Base-by-base conservation (phyloP, 2,329 filamentous ascomycete genomes). In the Biscogniauxia mediterranea region DNA sequence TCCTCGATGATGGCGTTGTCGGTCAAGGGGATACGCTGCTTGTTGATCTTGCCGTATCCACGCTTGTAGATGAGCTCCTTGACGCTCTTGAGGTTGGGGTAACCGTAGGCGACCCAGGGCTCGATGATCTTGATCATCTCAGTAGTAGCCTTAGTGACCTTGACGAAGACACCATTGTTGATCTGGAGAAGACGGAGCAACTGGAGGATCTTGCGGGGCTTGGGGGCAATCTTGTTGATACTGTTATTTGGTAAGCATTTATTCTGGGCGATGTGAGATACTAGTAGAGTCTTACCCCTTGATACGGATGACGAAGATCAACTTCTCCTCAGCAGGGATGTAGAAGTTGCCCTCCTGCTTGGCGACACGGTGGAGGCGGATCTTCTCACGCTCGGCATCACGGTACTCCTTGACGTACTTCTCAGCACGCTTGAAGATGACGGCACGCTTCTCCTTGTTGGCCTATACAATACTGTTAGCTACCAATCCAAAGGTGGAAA, bases 211-310 rank as follows among this genome's bases (percentile, higher is more conserved):
- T 99, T 99, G 87, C 95, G 93, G 82, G 96, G 96, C 91, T 99
- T 98, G 75, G 95, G 95, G 79, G 96, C 89, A 76, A 99, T 98
- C 91, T 99, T 99, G 92, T 98, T 98, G 93, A 99, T 98, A 96
- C 94, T 89, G 67, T 54, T 55, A 13, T n/a, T 21, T 53, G 20
- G 55, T 72, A 54, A 68, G 63, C 5, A 38, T 8, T 38, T 51
- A 11, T n/a, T 46, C 38, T 5, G 7, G 7, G 38, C 2, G 13
- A n/a, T 7, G 17, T n/a, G 11, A 7, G 38, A n/a, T 11, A 32
- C 38, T 1, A 46, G 11, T 52, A 21, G 50, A 21, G 50, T 8
- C 50, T 23, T 81, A 90, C 88, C 89, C 95, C 92, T 99, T 99
- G 88, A 99, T 99, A 81, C 95, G 94, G 82, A 98, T 84, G 75